These are phyloP conservation scores for Neofusicoccum parvum DNA, from an alignment of 2,329 filamentous ascomycete species.

Conservation along the genomic window DNA sequence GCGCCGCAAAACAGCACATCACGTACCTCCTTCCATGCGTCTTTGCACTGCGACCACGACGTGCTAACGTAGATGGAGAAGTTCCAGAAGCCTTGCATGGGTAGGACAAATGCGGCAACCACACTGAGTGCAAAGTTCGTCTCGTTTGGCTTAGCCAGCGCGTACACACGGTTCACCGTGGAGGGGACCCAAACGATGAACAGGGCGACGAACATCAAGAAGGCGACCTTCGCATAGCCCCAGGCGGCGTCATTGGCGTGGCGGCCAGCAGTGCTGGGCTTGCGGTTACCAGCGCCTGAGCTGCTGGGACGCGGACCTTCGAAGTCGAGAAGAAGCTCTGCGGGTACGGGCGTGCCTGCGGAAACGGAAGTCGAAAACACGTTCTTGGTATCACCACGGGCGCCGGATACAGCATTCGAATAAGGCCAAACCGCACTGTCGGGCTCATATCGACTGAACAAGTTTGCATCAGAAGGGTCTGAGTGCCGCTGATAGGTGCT, in stretches of 20 bases:
- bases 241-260: slow-evolving; percentile 54
- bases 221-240: slow-evolving; percentile 70
- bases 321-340: slow-evolving; percentile 6
- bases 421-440: slow-evolving; percentile 1
- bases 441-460: not conserved
- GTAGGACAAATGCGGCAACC: slow-evolving; percentile 72
- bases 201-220: slow-evolving; percentile 72
- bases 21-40: slow-evolving; percentile 6
- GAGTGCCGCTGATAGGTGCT: not conserved
- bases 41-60: slow-evolving; percentile 59
- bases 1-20: not conserved
- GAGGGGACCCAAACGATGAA: slow-evolving; percentile 77
- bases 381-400: not conserved
- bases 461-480: not conserved
- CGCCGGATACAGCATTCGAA: slow-evolving; percentile 4
- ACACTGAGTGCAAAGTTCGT: slow-evolving; percentile 63
- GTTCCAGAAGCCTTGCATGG: slow-evolving; percentile 85
- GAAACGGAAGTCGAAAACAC: slow-evolving; percentile 15
- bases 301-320: slow-evolving; percentile 6
- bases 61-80: slow-evolving; percentile 74
- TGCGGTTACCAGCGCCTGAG: not conserved
- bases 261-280: not conserved
- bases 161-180: slow-evolving; percentile 75
- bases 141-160: slow-evolving; percentile 58
- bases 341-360: slow-evolving; percentile 1